phyloP scores from a whole-genome alignment of 805 yeast genomes.

The Nakazawaea siamensis region DNA sequence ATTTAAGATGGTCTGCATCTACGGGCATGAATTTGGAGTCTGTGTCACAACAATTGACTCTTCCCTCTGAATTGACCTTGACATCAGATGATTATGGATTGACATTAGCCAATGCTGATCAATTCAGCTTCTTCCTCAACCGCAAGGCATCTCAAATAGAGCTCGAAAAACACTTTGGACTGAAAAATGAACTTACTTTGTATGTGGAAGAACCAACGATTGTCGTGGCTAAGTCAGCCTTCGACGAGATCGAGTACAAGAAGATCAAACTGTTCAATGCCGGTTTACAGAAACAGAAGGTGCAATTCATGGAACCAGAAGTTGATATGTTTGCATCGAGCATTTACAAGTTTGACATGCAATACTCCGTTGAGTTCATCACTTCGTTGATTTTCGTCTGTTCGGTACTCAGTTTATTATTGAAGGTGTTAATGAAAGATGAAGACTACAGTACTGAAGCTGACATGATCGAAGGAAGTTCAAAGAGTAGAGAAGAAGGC shows the following conservation, averaged over 20 bases:
- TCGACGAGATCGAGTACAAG: conserved; percentile 3
- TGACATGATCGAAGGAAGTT: neutral
- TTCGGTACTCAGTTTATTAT: conserved; percentile 36
- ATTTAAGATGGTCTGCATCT: no score
- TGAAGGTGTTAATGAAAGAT: conserved; percentile 29
- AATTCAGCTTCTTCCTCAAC: conserved; percentile 18
- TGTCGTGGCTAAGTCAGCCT: conserved; percentile 13
- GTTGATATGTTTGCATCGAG: conserved; percentile 15
- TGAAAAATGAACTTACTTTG: neutral
- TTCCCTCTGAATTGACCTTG: no score
- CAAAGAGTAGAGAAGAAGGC: neutral
- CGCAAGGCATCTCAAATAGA: conserved; percentile 23
- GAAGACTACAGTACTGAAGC: conserved; percentile 8
- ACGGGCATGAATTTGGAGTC: conserved; percentile 13
- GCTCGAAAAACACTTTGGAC: no score
- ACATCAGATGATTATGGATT: neutral
- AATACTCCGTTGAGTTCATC: conserved; percentile 48
- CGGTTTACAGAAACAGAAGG: conserved; percentile 1
- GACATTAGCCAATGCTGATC: neutral
- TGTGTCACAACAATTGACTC: no score
- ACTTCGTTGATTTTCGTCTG: conserved; percentile 42
- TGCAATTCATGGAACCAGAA: conserved; percentile 1
- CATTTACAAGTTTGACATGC: conserved; percentile 36
- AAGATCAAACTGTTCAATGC: neutral
- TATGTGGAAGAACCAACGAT: conserved; percentile 11